Conservation (phyloP, 192 early-diverging fungal species). For the Fimicolochytrium jonesii region DNA sequence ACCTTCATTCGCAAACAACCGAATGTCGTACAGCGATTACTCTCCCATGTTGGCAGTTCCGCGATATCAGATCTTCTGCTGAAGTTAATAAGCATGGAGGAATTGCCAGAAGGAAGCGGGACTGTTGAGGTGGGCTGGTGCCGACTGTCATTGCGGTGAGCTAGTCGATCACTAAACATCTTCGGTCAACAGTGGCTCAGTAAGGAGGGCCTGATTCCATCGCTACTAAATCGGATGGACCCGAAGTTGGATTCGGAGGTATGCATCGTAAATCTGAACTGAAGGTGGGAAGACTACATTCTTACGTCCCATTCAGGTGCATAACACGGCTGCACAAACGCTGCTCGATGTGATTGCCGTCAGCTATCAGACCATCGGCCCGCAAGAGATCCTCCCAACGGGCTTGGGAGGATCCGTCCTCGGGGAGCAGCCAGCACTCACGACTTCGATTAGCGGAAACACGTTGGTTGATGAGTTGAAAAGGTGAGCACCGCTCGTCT, state of each 20-base stretch:
- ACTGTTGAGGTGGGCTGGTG: constrained; percentile 61
- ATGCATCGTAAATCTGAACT: constrained; percentile 9
- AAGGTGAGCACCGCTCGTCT: constrained; percentile 33
- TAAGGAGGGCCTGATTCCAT: constrained; percentile 66
- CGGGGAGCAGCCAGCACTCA: constrained; percentile 12
- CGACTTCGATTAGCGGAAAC: constrained; percentile 38
- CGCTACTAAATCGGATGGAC: constrained; percentile 73
- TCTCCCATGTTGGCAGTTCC: constrained; percentile 76
- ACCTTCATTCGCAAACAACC: constrained; percentile 72
- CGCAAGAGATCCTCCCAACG: background rate
- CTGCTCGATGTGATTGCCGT: constrained; percentile 76
- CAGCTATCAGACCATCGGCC: constrained; percentile 34
- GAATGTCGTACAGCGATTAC: constrained; percentile 66
- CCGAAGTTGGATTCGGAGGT: constrained; percentile 75
- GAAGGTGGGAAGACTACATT: constrained; percentile 1
- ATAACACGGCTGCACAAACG: constrained; percentile 73
- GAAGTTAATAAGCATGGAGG: constrained; percentile 85
- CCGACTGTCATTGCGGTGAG: no score
- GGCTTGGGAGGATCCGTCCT: constrained; percentile 11
- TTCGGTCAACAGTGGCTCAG: constrained; percentile 81
- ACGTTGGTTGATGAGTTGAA: constrained; percentile 47
- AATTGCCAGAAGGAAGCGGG: constrained; percentile 77
- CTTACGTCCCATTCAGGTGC: constrained; percentile 40
- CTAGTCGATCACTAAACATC: no score
- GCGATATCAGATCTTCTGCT: constrained; percentile 85